Base-by-base conservation (phyloP, 1,284 basidiomycete genomes). In the Tilletia indica region DNA sequence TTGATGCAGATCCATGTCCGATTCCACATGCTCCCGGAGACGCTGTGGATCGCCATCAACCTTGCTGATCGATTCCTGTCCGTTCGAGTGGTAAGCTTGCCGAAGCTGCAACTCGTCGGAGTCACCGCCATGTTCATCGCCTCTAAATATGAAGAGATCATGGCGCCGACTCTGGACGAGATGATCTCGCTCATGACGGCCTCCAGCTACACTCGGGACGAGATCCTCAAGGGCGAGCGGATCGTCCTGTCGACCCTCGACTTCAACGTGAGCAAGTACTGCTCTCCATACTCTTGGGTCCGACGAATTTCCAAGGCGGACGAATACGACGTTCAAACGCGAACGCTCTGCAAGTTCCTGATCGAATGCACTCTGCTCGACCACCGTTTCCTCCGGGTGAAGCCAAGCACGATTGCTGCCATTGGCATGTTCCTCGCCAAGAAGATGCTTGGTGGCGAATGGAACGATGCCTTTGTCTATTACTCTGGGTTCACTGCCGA, bases 241-340 rank as follows among this genome's bases (percentile, higher is more conserved):
- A 98, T 99, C 84, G 91, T 99, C 81, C 73, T 79, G 16, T 74
- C 74, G 86, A 94, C 93, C 54, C 89, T 99, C 72, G 93, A 97
- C 76, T 99, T 98, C 87, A 91, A 92, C 85, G 85, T 99, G 83
- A 98, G 95, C 71, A 90, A 94, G 72, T 99, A 99, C 87, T 99
- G 97, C 87, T 97, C 96, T 66, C 97, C 97, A 1, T 99, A 99
- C 87, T 95, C 93, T 84, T 99, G 97, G 97, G 94, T 99, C 87
- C 90, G 97, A 76, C 91, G 92, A 81, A 91, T 94, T 73, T 94
- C 93, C 85, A 99, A 98, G 86, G 97, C 96, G 3, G 97, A 99
- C 81, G 91, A 93, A 73, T 98, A 96, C 85, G 94, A 99, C 84
- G 91, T 99, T 80, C 96, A 97, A 85, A 99, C 96, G 5, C 88